Evolutionary conservation across 768 basidiomycete genomes (phyloP).

Genomic region (Coprinopsis strossmayeri): DNA sequence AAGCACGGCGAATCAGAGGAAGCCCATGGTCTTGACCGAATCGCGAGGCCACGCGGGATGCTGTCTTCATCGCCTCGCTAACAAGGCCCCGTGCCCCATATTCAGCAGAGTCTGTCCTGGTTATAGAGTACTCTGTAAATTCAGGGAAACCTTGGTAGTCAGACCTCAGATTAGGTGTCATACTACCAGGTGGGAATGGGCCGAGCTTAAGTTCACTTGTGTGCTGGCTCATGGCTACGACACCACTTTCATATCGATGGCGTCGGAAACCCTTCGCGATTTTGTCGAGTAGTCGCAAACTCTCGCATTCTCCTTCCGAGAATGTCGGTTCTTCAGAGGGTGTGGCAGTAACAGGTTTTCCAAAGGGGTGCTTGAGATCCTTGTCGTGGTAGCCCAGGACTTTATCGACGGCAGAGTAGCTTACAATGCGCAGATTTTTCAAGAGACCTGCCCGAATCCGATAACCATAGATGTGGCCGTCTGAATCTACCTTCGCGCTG

Average conservation of each 20-base stretch:
- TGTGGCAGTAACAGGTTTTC: constrained; percentile 15
- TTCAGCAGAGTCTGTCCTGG: constrained; percentile 16
- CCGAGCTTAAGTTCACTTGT: not conserved
- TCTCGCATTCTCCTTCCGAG: not conserved
- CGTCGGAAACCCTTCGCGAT: not conserved
- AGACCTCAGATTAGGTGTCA: constrained; percentile 1
- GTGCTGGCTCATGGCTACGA: not conserved
- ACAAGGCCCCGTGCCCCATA: constrained; percentile 52
- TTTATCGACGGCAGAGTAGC: constrained; percentile 64
- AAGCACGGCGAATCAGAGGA: constrained; percentile 56
- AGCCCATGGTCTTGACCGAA: constrained; percentile 58
- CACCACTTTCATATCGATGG: not conserved
- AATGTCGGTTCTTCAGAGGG: not conserved
- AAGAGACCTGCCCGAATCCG: constrained; percentile 68
- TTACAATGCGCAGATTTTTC: constrained; percentile 54
- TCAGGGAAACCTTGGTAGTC: constrained; percentile 41
- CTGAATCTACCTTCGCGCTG: constrained; percentile 58
- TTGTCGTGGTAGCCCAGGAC: constrained; percentile 27
- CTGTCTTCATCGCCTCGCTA: constrained; percentile 77
- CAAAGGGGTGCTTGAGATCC: constrained; percentile 36
- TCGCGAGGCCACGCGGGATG: constrained; percentile 66
- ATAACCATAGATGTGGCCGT: constrained; percentile 65
- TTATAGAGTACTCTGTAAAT: constrained; percentile 38
- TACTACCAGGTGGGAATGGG: constrained; percentile 3
- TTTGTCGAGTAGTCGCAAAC: not conserved